phyloP scores from a whole-genome alignment of 495 filamentous ascomycete species.

The Aspergillus egyptiacus region DNA sequence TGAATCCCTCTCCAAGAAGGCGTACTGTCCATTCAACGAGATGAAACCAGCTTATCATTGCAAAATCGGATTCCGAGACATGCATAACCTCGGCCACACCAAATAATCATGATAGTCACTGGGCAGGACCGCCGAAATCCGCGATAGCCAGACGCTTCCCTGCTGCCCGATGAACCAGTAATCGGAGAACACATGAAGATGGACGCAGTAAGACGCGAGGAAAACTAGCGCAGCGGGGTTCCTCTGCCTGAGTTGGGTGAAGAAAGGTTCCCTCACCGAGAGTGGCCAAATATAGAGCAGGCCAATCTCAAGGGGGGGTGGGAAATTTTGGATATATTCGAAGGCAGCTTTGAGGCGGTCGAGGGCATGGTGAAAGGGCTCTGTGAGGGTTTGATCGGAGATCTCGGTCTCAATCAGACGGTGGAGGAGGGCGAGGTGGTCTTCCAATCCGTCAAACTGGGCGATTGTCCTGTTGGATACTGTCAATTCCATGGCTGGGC shows the following conservation, averaged over 20 bases:
- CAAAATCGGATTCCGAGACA: no score
- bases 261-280: not conserved
- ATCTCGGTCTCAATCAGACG: not conserved
- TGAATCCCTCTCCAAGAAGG: no score
- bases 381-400: not conserved
- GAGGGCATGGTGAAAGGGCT: not conserved
- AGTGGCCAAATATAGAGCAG: conserved; percentile 3
- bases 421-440: not conserved
- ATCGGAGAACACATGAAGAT: not conserved
- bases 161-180: conserved; percentile 2
- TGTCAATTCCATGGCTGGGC: no score
- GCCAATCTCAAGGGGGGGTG: not conserved
- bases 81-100: no score
- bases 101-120: no score
- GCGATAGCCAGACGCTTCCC: not conserved
- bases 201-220: conserved; percentile 3
- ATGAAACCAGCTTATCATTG: no score
- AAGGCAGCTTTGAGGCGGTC: not conserved
- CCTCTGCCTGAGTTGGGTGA: not conserved
- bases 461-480: not conserved
- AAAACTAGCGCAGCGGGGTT: not conserved
- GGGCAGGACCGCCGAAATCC: not conserved
- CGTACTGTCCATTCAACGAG: no score
- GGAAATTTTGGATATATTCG: not conserved
- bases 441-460: not conserved